phyloP scores from a whole-genome alignment of 441 rosid genomes.

The Pelargonium citronellum region DNA sequence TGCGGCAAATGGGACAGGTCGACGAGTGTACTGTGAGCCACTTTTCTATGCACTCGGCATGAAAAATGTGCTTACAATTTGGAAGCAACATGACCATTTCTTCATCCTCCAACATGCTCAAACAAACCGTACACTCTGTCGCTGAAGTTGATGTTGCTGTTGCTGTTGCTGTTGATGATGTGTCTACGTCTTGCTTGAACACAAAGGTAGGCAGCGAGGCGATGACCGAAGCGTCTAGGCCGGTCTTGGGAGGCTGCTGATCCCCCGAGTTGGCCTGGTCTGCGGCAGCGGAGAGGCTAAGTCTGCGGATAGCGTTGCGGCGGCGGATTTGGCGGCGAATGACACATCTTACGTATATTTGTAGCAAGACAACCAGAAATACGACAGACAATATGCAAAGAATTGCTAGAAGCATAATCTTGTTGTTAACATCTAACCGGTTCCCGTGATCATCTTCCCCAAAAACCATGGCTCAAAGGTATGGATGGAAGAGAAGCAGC shows the following conservation, averaged over 20 bases:
- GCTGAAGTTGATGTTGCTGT: background rate
- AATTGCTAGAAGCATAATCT: no score
- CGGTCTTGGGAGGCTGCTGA: constrained; percentile 39
- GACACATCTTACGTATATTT: no score
- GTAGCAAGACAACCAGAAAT: no score
- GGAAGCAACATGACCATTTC: constrained; percentile 47
- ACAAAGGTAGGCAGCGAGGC: constrained; percentile 40
- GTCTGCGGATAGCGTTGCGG: no score
- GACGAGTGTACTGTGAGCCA: constrained; percentile 45
- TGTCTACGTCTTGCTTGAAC: constrained; percentile 22
- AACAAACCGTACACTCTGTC: constrained; percentile 49
- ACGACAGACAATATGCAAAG: no score
- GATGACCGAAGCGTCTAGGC: constrained; percentile 43
- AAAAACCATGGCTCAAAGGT: no score
- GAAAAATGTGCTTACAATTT: constrained; percentile 52
- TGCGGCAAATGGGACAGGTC: constrained; percentile 54
- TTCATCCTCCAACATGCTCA: constrained; percentile 44
- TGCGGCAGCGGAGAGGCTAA: no score
- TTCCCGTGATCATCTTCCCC: no score
- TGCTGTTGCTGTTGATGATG: background rate
- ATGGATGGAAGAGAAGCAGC: no score
- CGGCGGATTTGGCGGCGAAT: no score
- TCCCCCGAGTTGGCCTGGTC: background rate
- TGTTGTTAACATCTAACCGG: no score
- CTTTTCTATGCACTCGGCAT: constrained; percentile 44